Base-by-base conservation (phyloP, 108 stramenopile species). In the Cylindrotheca fusiformis region DNA sequence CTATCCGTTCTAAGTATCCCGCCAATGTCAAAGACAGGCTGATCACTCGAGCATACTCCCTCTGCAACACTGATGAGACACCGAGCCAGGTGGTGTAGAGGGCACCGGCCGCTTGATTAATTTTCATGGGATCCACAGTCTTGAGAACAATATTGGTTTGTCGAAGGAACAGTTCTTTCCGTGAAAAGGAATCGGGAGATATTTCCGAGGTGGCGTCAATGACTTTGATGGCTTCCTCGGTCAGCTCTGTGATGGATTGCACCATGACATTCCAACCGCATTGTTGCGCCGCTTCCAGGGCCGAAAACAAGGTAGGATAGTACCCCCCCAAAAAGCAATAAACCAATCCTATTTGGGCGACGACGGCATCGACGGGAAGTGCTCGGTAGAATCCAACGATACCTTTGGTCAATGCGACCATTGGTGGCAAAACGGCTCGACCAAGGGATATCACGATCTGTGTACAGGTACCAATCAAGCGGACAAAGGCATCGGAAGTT, bases 281-380 rank as follows among this genome's bases (percentile, higher is more conserved):
- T 10, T 72, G 67, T 31, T 46, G 41, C 14, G 76, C 76, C 1
- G 76, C 76, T 58, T 68, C 55, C 18, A 75, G 22, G 20, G 71
- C 48, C 29, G 55, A 32, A 53, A 78, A 78, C 1, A 78, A 41
- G 2, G 77, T 78, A 1, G 77, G 77, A 51, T 74, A 78, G 28
- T 78, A 78, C 19, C 77, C 77, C 18, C 77, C 77, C 26, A 68
- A 59, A 62, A 78, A 78, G 32, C 77, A 78, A 32, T 74, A 78
- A 33, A 78, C 77, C 55, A 78, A 31, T 21, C 77, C 72, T 23
- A 74, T 61, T 48, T 78, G 72, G 12, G 72, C 72, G 1, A 66
- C 51, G 45, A 75, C 63, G 6, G 74, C 68, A 44, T 75, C 74
- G 20, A 29, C 49, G 1, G 74, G 68, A 6, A 75, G 53, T 3